phyloP scores from a whole-genome alignment of 345 rosid genomes.

The Pistacia atlantica region DNA sequence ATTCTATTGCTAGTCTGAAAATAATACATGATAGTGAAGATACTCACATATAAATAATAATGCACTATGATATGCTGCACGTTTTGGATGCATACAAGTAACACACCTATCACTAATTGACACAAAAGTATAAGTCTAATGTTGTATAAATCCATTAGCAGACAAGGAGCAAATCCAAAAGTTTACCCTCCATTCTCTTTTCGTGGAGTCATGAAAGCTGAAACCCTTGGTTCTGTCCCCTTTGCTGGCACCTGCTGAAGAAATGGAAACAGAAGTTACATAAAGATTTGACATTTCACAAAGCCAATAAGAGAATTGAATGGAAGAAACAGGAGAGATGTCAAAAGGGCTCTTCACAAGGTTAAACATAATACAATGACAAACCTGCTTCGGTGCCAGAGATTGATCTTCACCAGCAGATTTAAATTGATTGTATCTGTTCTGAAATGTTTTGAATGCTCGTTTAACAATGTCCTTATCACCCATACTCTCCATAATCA shows the following conservation, averaged over 20 bases:
- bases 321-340: background rate
- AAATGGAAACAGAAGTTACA: slow-evolving; percentile 11
- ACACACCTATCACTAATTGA: slow-evolving; percentile 1
- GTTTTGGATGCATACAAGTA: slow-evolving; percentile 2
- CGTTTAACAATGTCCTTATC: slow-evolving; percentile 92
- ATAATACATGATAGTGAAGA: slow-evolving; percentile 3
- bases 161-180: slow-evolving; percentile 13
- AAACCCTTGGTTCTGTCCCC: slow-evolving; percentile 38
- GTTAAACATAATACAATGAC: background rate
- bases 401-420: slow-evolving; percentile 46
- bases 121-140: slow-evolving; percentile 12
- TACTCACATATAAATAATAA: slow-evolving; percentile 17
- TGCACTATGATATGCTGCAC: background rate
- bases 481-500: slow-evolving; percentile 92
- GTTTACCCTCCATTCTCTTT: slow-evolving; percentile 73
- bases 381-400: slow-evolving; percentile 59
- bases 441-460: slow-evolving; percentile 80
- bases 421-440: slow-evolving; percentile 45
- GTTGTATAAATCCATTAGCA: slow-evolving; percentile 17
- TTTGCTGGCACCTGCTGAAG: slow-evolving; percentile 43
- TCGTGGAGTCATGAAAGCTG: slow-evolving; percentile 36
- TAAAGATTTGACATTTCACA: background rate
- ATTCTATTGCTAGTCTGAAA: slow-evolving; percentile 6
- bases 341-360: slow-evolving; percentile 12
- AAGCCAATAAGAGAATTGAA: background rate